Conservation (phyloP, 352 stramenopile species). For the Phytophthora syringae region DNA sequence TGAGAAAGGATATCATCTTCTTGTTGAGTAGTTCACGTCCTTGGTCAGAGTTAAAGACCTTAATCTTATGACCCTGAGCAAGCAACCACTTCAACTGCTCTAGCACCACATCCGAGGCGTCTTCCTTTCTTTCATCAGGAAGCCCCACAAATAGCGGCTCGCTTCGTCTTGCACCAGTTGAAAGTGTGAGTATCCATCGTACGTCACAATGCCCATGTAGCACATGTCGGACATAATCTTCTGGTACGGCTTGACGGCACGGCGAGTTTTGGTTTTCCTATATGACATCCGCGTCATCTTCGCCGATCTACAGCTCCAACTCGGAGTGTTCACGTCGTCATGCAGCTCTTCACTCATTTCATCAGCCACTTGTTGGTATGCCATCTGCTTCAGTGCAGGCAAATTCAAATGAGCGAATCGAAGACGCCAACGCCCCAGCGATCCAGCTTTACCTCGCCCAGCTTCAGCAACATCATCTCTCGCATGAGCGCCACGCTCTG, state of each 20-base stretch:
- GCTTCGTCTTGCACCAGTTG: slow-evolving; percentile 16
- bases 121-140: slow-evolving; percentile 14
- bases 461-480: background rate
- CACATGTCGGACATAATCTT: background rate
- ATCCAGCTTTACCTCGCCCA: background rate
- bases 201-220: slow-evolving; percentile 6
- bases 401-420: slow-evolving; percentile 10
- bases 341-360: background rate
- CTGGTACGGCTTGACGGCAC: slow-evolving; percentile 1
- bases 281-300: slow-evolving; percentile 23
- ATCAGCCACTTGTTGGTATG: background rate
- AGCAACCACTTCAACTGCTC: background rate
- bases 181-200: slow-evolving; percentile 21
- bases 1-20: no score
- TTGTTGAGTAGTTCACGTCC: no score
- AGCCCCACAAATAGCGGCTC: slow-evolving; percentile 9
- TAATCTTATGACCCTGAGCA: no score
- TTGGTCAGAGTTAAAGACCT: no score
- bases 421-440: slow-evolving; percentile 6
- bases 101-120: slow-evolving; percentile 6
- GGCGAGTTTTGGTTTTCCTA: background rate
- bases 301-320: slow-evolving; percentile 5
- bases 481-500: background rate
- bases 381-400: slow-evolving; percentile 8
- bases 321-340: background rate